Evolutionary conservation across 1,284 basidiomycete species (phyloP).

Genomic region (Heterobasidion parviporum): DNA sequence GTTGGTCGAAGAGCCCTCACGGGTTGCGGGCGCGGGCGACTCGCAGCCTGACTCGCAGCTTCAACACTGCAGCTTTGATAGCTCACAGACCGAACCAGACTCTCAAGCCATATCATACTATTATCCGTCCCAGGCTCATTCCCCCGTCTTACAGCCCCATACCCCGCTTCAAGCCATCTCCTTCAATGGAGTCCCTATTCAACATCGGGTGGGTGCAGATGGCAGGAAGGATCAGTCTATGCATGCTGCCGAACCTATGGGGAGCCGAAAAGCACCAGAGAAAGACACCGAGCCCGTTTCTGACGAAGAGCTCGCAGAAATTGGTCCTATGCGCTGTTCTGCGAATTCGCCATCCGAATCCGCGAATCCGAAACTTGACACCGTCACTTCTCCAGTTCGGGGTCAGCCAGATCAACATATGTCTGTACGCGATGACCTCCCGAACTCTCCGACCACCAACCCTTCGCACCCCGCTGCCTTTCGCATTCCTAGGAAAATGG

Average conservation of each 20-base stretch:
- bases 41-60: background rate
- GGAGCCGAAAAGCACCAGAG: background rate
- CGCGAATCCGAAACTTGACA: no score
- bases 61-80: background rate
- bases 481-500: background rate
- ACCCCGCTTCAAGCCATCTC: background rate
- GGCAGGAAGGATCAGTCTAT: no score
- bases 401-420: background rate
- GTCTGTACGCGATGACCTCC: background rate
- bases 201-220: no score
- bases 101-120: background rate
- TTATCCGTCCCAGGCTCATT: background rate
- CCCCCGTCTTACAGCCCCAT: background rate
- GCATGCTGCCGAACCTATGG: no score
- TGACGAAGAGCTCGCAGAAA: background rate
- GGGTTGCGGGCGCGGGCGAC: background rate
- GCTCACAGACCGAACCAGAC: constrained; percentile 1
- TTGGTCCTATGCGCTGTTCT: background rate
- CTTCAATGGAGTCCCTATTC: background rate
- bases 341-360: background rate
- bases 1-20: background rate
- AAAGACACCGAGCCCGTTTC: background rate
- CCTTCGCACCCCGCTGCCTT: background rate
- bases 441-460: background rate
- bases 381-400: background rate